These are phyloP conservation scores for Tremellales sp. DNA, from an alignment of 1,284 basidiomycete genomes.

Conservation along the genomic window DNA sequence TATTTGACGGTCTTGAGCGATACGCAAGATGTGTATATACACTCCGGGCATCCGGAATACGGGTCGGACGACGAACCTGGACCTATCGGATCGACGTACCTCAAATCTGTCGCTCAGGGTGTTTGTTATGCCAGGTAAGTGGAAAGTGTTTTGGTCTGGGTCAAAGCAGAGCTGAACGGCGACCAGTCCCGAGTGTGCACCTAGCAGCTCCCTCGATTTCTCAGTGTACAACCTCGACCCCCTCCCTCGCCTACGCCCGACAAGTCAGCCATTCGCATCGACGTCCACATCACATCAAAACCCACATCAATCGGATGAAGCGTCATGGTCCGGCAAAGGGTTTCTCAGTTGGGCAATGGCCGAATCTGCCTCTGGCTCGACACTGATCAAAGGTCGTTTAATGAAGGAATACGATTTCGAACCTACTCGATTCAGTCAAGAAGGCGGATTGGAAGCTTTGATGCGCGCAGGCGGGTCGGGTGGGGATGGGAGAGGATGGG, in stretches of 20 bases:
- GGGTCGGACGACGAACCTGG: not conserved
- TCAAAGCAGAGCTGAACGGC: not conserved
- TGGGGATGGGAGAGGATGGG: conserved; percentile 37
- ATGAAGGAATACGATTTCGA: conserved; percentile 40
- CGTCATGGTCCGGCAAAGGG: conserved; percentile 39
- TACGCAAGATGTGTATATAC: conserved; percentile 38
- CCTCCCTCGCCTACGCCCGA: conserved; percentile 1
- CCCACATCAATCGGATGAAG: not conserved
- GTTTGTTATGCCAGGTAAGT: conserved; percentile 44
- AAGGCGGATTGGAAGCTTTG: conserved; percentile 36
- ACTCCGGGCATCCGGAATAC: conserved; percentile 14
- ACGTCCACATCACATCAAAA: no score
- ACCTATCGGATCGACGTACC: conserved; percentile 29
- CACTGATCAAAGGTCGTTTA: conserved; percentile 34
- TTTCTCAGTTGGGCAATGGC: conserved; percentile 41
- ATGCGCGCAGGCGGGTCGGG: conserved; percentile 12
- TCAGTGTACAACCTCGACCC: conserved; percentile 46
- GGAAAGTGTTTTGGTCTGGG: no score
- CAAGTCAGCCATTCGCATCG: not conserved
- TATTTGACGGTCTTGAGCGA: conserved; percentile 38
- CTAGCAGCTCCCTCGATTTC: conserved; percentile 23
- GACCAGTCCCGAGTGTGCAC: not conserved
- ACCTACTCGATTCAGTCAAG: conserved; percentile 21
- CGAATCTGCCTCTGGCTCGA: conserved; percentile 27
- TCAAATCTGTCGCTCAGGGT: conserved; percentile 36